Evolutionary conservation across 768 basidiomycete species (phyloP), one percentile per base, ranked within the genome.

Genomic region (Russula lepida): DNA sequence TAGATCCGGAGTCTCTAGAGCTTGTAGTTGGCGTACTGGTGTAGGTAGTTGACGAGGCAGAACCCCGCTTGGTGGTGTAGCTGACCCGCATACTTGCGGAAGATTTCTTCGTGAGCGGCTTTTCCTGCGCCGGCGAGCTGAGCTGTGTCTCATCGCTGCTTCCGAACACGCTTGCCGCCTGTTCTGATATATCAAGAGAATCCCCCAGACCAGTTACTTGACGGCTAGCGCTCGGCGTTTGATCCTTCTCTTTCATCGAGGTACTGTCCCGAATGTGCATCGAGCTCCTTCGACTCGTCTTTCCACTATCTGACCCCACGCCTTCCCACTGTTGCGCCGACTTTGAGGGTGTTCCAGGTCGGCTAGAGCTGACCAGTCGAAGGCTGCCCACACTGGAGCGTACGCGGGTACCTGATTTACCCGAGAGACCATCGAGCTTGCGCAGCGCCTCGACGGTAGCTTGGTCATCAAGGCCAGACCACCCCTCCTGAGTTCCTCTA

Each of bases 371-470:
- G 52, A 80, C 69, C 43, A 70, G 60, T 56, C 71, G 71, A 57
- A 71, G 66, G 1, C 69, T 70, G 19, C 74, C 80, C 59, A 91
- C 76, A 67, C 91, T 92, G 4, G 88, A 86, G 27, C 91, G 82
- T 12, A 88, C 83, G 51, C 88, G 82, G 11, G 87, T 83, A 39
- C 80, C 84, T 70, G 60, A 13, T 56, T 88, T 89, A 1, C 86
- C 86, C 12, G 82, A 82, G 12, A 97, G 71, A 0, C 95, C 95
- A 68, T 99, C 95, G 27, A 99, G 74, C 74, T 95, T 97, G 57
- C 94, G 83, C 37, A 99, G 77, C 9, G 92, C 92, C 68, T 95
- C 94, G 7, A 84, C 89, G 7, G 95, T 94, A 17, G 87, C 86
- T 67, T 90, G 86, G 69, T 95, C 92, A 68, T 92, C 88, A 68